phyloP scores from a whole-genome alignment of 2,329 filamentous ascomycete genomes.

The Fusarium tjaetaba region DNA sequence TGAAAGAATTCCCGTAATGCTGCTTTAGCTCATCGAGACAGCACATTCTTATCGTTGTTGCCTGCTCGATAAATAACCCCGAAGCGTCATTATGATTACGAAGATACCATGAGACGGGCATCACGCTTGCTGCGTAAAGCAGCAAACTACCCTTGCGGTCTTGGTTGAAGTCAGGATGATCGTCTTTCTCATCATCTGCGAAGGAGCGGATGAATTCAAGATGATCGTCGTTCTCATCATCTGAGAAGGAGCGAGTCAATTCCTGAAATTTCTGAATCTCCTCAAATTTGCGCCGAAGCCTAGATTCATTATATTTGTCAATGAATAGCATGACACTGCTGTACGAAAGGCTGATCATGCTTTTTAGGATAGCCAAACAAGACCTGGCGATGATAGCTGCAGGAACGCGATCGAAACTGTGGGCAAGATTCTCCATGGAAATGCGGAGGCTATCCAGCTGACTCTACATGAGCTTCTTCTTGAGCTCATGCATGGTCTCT shows the following conservation, averaged over 20 bases:
- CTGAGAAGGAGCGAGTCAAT: neutral
- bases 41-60: neutral
- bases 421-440: neutral
- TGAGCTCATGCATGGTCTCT: neutral
- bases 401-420: neutral
- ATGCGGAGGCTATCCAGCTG: neutral
- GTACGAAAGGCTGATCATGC: neutral
- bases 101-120: neutral
- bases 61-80: neutral
- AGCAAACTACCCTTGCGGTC: neutral
- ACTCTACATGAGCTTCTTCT: neutral
- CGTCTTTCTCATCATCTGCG: neutral
- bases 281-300: rapidly evolving
- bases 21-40: neutral
- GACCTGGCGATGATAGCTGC: neutral
- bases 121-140: neutral
- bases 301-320: neutral
- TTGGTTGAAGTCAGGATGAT: neutral
- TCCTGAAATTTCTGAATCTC: neutral
- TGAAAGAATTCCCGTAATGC: neutral
- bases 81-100: neutral
- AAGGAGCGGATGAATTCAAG: neutral
- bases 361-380: neutral
- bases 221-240: neutral
- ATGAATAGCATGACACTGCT: neutral